Percentiles rank a stretch among this genome's conserved stretches.
These are phyloP conservation scores for Coprinellus aureogranulatus DNA, from an alignment of 768 basidiomycete genomes.

Conservation along the genomic window DNA sequence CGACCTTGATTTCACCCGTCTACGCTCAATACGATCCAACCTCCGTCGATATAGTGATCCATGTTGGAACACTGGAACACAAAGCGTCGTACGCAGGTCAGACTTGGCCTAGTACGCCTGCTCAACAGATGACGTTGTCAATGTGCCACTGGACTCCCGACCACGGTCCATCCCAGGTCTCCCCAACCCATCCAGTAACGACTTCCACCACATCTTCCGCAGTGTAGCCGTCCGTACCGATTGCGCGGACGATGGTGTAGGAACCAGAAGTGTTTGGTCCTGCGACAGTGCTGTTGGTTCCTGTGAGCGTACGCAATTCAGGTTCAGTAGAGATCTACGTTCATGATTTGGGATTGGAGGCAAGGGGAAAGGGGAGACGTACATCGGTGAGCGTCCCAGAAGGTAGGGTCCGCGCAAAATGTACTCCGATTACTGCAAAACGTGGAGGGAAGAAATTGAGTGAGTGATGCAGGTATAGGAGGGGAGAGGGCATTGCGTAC, in stretches of 20 bases:
- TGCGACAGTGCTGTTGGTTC: not conserved
- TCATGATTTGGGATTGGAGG: too few relatives aligned
- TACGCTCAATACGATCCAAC: too few relatives aligned
- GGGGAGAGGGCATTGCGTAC: not conserved
- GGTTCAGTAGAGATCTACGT: too few relatives aligned
- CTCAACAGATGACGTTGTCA: not conserved
- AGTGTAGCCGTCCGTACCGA: not conserved
- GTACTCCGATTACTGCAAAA: not conserved
- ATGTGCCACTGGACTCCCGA: not conserved
- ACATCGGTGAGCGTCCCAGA: not conserved
- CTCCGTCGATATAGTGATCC: too few relatives aligned
- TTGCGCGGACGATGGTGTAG: not conserved
- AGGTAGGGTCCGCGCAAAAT: not conserved
- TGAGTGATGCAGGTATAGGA: not conserved
- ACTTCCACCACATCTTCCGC: not conserved
- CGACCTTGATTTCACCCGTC: too few relatives aligned
- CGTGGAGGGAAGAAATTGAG: not conserved
- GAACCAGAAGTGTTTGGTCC: not conserved
- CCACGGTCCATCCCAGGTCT: not conserved
- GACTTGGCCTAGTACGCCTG: too few relatives aligned
- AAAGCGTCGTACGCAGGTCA: too few relatives aligned
- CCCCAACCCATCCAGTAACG: slow-evolving; percentile 1
- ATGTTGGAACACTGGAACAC: too few relatives aligned
- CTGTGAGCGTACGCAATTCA: too few relatives aligned
- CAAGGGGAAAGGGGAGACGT: not conserved